Evolutionary conservation across 2,329 filamentous ascomycete genomes (phyloP).

Genomic region (Talaromyces albobiverticillius): DNA sequence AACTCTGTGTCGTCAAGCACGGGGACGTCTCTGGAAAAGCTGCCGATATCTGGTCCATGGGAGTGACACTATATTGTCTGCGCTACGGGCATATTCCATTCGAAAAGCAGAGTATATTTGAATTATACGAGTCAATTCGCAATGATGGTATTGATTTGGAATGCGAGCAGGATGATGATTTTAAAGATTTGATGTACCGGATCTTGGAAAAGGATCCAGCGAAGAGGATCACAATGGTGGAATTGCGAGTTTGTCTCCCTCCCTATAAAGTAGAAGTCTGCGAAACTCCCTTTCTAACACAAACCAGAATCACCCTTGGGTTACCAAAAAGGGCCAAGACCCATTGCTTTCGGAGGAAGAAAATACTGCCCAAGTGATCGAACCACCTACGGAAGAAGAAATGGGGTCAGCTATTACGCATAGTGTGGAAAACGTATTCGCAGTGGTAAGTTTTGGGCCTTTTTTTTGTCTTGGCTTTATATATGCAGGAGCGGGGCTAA

Average conservation of each 20-base stretch:
- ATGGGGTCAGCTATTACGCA: constrained; percentile 86
- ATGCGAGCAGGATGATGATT: constrained; percentile 61
- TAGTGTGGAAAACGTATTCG: constrained; percentile 82
- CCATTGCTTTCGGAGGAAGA: constrained; percentile 76
- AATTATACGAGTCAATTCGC: constrained; percentile 86
- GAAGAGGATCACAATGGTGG: constrained; percentile 77
- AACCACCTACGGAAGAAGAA: constrained; percentile 84
- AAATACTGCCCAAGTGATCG: constrained; percentile 77
- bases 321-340: constrained; percentile 76
- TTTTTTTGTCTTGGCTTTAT: background rate
- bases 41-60: constrained; percentile 98
- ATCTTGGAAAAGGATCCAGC: constrained; percentile 82
- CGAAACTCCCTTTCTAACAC: constrained; percentile 12
- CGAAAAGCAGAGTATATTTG: constrained; percentile 71
- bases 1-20: constrained; percentile 83
- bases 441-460: constrained; percentile 57
- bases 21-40: constrained; percentile 84
- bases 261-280: too few species aligned
- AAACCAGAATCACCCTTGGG: constrained; percentile 81
- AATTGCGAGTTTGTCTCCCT: constrained; percentile 66
- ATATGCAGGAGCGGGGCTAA: background rate
- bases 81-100: constrained; percentile 88
- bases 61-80: constrained; percentile 88
- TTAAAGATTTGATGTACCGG: constrained; percentile 69
- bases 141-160: constrained; percentile 64